These are phyloP conservation scores for Fonsecaea erecta DNA, from an alignment of 2,329 filamentous ascomycete genomes.

Conservation along the genomic window DNA sequence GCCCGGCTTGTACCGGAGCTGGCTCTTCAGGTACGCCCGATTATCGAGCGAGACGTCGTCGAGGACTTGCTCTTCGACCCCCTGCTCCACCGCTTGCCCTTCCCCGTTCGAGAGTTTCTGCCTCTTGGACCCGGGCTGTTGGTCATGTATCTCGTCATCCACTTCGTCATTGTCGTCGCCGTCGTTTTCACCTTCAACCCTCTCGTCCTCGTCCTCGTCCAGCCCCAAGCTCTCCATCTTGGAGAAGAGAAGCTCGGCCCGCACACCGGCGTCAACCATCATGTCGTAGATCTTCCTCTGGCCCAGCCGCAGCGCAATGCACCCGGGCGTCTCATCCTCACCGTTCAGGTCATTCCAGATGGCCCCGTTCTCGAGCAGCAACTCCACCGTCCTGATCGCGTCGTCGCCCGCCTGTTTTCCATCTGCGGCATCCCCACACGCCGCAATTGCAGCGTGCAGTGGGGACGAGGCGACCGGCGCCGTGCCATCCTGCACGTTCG, in stretches of 20 bases:
- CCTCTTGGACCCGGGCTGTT: not conserved
- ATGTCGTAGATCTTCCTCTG: constrained; percentile 17
- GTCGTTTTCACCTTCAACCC: not conserved
- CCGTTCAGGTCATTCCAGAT: constrained; percentile 18
- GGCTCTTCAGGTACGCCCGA: constrained; percentile 10
- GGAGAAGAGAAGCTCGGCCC: constrained; percentile 14
- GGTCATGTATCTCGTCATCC: not conserved
- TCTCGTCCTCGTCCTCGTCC: not conserved
- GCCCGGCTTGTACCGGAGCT: constrained; percentile 13
- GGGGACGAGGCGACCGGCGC: constrained; percentile 8
- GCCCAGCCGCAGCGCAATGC: constrained; percentile 8
- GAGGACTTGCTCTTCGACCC: constrained; percentile 4
- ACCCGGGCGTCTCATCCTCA: constrained; percentile 12
- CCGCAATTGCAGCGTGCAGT: constrained; percentile 7
- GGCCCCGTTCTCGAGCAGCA: constrained; percentile 13
- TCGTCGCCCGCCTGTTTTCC: constrained; percentile 8
- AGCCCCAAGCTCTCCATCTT: constrained; percentile 14
- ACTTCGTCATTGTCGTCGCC: not conserved
- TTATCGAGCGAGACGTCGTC: constrained; percentile 16
- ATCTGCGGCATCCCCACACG: constrained; percentile 2
- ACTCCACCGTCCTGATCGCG: constrained; percentile 8
- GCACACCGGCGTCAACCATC: constrained; percentile 14
- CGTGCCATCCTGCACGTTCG: constrained; percentile 7
- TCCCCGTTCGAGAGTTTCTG: constrained; percentile 7
- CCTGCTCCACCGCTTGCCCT: not conserved